Conservation (phyloP, 345 rosid genomes). For the Noccaea caerulescens region DNA sequence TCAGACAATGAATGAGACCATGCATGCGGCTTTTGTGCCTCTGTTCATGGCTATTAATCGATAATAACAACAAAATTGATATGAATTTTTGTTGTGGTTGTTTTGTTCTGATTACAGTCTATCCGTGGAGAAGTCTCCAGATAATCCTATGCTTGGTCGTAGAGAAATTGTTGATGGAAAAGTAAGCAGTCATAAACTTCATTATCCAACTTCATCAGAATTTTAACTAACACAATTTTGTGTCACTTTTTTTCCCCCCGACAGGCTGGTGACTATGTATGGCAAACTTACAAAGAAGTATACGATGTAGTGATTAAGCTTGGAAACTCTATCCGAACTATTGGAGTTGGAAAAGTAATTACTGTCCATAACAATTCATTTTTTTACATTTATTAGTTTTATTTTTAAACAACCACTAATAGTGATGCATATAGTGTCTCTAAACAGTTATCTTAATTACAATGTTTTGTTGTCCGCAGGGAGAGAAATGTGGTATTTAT, state of each 20-base stretch:
- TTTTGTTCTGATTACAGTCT: conserved; percentile 33
- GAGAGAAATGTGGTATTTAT: conserved; percentile 88
- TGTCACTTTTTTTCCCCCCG: conserved; percentile 14
- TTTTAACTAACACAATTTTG: not conserved
- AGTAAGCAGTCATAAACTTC: conserved; percentile 47
- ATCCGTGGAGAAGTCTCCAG: conserved; percentile 72
- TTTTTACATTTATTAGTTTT: not conserved
- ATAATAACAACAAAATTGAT: conserved; percentile 4
- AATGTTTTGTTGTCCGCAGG: conserved; percentile 48
- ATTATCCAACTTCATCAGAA: conserved; percentile 2
- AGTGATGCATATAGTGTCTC: not conserved
- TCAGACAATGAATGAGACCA: not conserved
- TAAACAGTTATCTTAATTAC: not conserved
- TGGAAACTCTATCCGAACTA: conserved; percentile 79
- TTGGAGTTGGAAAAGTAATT: conserved; percentile 80
- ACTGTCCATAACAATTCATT: not conserved
- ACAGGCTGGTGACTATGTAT: conserved; percentile 83
- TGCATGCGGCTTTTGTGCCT: conserved; percentile 1
- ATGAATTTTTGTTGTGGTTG: not conserved
- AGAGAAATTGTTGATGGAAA: conserved; percentile 78
- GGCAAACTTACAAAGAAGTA: conserved; percentile 87
- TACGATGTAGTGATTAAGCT: conserved; percentile 76
- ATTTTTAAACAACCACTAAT: not conserved
- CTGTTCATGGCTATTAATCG: not conserved
- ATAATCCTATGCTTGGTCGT: conserved; percentile 83